Percentiles rank a stretch among this genome's conserved stretches.
phyloP scores from a whole-genome alignment of 768 basidiomycete species.

The Termitomyces sp. region DNA sequence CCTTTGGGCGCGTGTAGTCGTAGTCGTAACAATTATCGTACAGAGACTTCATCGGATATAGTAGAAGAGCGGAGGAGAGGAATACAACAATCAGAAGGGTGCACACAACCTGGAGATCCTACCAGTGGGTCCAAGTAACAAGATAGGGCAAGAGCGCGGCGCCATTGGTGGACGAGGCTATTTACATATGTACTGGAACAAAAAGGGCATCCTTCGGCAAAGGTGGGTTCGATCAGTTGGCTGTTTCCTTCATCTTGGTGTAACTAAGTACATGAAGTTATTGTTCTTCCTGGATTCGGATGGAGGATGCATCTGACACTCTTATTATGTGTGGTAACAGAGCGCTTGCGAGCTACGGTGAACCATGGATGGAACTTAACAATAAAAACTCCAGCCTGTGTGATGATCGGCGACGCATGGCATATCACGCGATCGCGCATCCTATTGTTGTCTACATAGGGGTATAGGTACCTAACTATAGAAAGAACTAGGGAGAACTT shows the following conservation, averaged over 20 bases:
- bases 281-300: slow-evolving; percentile 3
- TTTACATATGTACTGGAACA: slow-evolving; percentile 7
- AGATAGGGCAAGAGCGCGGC: slow-evolving; percentile 1
- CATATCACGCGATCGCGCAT: too few species aligned
- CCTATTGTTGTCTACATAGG: too few species aligned
- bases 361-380: too few species aligned
- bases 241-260: neutral
- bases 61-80: neutral
- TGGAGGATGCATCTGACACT: neutral
- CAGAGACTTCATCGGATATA: neutral
- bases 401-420: too few species aligned
- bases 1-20: neutral
- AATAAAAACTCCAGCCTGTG: too few species aligned
- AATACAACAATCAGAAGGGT: neutral
- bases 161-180: neutral
- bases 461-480: too few species aligned
- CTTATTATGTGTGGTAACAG: too few species aligned
- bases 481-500: too few species aligned
- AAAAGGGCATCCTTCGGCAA: neutral
- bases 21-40: neutral
- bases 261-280: neutral
- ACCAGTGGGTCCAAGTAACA: slow-evolving; percentile 4
- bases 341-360: too few species aligned
- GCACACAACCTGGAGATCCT: slow-evolving; percentile 3
- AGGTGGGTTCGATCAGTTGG: slow-evolving; percentile 4